Evolutionary conservation across 1,284 basidiomycete genomes (phyloP), one percentile per base, ranked within the genome.

Genomic region (Boletus smithii): DNA sequence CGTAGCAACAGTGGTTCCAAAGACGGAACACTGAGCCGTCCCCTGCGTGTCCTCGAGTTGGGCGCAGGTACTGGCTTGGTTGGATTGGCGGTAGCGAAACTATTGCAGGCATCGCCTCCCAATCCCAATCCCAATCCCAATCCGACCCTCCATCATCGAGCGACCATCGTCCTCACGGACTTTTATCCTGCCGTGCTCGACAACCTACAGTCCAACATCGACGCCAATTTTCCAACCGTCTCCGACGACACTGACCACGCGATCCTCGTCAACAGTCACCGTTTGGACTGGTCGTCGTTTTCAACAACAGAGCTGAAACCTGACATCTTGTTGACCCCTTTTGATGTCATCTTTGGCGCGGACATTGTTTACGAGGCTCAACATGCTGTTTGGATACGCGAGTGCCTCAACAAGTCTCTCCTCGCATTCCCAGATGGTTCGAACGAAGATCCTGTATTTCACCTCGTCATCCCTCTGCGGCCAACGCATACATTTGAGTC

Each of bases 61-160:
- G 92, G 92, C 5, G 87, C 92, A 0, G 92, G 92, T 0, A 95
- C 93, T 0, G 92, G 92, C 0, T 72, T 95, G 8, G 82, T 92
- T n/a, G 83, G 85, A 48, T 65, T 92, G n/a, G 74, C 78, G 4
- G 64, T 80, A 2, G 80, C 75, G 24, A 80, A 79, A 44, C 52
- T 85, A 0, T 65, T 83, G 32, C 55, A 75, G 29, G 41, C 38
- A 1, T 53, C 30, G 9, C 42, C 44, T 8, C 16, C 30, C 5
- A 27, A 23, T n/a, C 10, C 5, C n/a, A n/a, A n/a, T n/a, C n/a
- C n/a, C n/a, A n/a, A n/a, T n/a, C n/a, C n/a, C n/a, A n/a, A n/a
- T n/a, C n/a, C n/a, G n/a, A n/a, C n/a, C n/a, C n/a, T n/a, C n/a
- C 32, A 13, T 22, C 46, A 30, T 20, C 48, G 27, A n/a, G 58